Conservation (phyloP, 1,284 basidiomycete species). For the Thecaphora frezii region DNA sequence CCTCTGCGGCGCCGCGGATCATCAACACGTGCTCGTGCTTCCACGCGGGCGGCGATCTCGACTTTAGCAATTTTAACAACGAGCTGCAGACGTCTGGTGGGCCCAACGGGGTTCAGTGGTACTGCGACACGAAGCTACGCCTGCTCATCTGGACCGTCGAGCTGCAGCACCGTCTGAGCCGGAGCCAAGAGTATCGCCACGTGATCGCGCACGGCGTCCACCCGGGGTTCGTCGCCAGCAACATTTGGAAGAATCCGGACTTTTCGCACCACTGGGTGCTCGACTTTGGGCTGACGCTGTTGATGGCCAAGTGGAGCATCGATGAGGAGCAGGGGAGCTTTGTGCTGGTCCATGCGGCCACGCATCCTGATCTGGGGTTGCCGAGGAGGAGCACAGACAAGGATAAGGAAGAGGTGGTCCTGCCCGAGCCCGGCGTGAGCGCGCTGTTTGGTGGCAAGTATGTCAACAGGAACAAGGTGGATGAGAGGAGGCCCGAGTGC, state of each 20-base stretch:
- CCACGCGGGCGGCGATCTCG: constrained; percentile 38
- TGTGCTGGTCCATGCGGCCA: constrained; percentile 34
- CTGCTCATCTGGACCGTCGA: constrained; percentile 48
- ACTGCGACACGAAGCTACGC: constrained; percentile 44
- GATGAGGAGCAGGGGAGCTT: constrained; percentile 3
- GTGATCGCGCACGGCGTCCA: constrained; percentile 45
- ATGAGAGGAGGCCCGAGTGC: constrained; percentile 33
- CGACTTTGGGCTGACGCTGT: constrained; percentile 24
- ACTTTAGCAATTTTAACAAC: constrained; percentile 47
- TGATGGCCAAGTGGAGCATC: constrained; percentile 1
- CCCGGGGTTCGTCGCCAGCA: constrained; percentile 39
- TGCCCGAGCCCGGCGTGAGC: constrained; percentile 18
- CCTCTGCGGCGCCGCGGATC: constrained; percentile 26
- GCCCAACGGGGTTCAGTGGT: constrained; percentile 27
- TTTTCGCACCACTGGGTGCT: no score
- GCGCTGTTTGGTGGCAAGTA: constrained; percentile 42
- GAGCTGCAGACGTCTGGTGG: constrained; percentile 29
- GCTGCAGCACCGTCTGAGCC: constrained; percentile 36
- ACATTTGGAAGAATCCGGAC: constrained; percentile 31
- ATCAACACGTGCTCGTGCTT: constrained; percentile 48
- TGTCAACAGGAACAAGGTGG: constrained; percentile 28
- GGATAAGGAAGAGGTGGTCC: constrained; percentile 3
- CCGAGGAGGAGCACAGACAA: constrained; percentile 7
- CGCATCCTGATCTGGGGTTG: constrained; percentile 32
- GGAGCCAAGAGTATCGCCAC: constrained; percentile 37